Percentiles rank a stretch among this genome's conserved stretches.
Evolutionary conservation across 441 rosid genomes (phyloP).

Genomic region (Mallotus repandus): DNA sequence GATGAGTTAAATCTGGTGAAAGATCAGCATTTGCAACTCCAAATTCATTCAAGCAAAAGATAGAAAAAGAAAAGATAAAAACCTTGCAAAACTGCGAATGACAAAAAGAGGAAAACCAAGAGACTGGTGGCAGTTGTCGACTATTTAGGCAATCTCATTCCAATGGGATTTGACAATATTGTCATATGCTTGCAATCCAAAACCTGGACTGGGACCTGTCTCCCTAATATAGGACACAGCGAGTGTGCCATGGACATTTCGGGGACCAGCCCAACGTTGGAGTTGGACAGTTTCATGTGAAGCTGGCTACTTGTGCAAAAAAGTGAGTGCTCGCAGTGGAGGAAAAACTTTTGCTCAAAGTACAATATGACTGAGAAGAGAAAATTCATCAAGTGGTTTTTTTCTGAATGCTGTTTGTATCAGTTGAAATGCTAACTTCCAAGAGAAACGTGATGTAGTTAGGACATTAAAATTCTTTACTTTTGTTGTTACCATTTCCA

Average conservation of each 20-base stretch:
- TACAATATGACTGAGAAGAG: no score
- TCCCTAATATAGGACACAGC: background rate
- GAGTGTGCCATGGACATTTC: background rate
- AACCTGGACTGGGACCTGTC: background rate
- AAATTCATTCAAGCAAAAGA: slow-evolving; percentile 5
- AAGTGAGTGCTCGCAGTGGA: background rate
- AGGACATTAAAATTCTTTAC: background rate
- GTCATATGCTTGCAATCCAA: no score
- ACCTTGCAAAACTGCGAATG: background rate
- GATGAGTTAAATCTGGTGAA: slow-evolving; percentile 50
- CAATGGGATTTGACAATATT: background rate
- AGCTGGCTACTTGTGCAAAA: background rate
- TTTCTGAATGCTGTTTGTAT: background rate
- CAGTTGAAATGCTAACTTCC: background rate
- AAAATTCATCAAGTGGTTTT: background rate
- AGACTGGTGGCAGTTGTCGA: no score
- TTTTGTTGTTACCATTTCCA: background rate
- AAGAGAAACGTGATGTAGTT: no score
- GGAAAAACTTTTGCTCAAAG: background rate
- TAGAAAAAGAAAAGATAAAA: background rate
- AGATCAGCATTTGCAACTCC: slow-evolving; percentile 8
- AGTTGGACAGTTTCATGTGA: background rate
- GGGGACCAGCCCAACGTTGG: background rate
- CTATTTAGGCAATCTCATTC: background rate
- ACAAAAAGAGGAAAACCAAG: background rate